phyloP scores from a whole-genome alignment of 495 filamentous ascomycete species.

The Aspergillus haitiensis region DNA sequence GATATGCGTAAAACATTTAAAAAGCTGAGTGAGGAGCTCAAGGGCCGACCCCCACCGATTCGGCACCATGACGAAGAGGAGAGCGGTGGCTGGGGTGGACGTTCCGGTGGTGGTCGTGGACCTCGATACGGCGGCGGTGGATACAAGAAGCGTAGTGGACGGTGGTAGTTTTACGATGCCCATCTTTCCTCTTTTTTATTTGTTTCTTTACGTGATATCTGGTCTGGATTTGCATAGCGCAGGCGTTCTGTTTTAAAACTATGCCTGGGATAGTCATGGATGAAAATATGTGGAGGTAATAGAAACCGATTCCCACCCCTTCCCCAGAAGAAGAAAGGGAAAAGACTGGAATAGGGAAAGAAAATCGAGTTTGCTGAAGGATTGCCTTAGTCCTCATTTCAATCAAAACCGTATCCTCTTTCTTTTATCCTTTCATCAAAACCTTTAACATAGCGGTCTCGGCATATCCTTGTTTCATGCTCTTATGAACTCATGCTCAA shows the following conservation, averaged over 20 bases:
- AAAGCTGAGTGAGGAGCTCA: constrained; percentile 79
- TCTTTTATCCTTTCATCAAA: too few species aligned
- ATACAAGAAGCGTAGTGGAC: constrained; percentile 44
- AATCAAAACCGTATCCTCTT: too few species aligned
- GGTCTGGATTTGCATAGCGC: constrained; percentile 47
- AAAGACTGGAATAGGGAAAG: neutral
- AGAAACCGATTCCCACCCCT: constrained; percentile 10
- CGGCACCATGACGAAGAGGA: constrained; percentile 56
- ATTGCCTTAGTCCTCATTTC: neutral
- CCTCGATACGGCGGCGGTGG: constrained; percentile 45
- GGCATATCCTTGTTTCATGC: too few species aligned
- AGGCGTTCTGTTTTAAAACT: constrained; percentile 40
- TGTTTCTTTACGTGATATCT: constrained; percentile 23
- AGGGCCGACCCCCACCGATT: constrained; percentile 62
- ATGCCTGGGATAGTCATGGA: constrained; percentile 23
- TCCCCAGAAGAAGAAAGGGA: too few species aligned
- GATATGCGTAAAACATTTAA: constrained; percentile 94
- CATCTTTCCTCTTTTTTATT: constrained; percentile 17
- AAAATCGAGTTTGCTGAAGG: neutral
- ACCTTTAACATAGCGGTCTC: too few species aligned
- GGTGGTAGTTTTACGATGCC: constrained; percentile 33
- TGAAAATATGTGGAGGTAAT: constrained; percentile 24
- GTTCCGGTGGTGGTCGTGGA: constrained; percentile 37
- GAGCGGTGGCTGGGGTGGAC: constrained; percentile 55
- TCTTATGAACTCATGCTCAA: too few species aligned